phyloP scores from a whole-genome alignment of 805 yeast species.

The Myxozyma melibiosi region DNA sequence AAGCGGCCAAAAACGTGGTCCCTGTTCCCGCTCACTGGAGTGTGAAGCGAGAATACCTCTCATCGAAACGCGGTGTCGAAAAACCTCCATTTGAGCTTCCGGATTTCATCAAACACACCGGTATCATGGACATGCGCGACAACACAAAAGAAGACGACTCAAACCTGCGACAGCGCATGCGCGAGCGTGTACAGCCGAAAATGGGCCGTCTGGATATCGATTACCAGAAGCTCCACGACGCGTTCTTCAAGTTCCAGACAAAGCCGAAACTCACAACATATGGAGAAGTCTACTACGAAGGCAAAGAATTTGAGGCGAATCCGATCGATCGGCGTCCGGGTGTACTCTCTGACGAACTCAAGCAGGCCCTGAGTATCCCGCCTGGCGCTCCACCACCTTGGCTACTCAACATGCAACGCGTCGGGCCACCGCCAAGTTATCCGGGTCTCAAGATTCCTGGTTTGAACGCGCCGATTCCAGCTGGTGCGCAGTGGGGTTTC shows the following conservation, averaged over 20 bases:
- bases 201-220: slow-evolving; percentile 85
- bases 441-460: slow-evolving; percentile 63
- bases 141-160: slow-evolving; percentile 47
- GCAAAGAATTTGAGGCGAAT: slow-evolving; percentile 57
- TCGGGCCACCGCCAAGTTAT: slow-evolving; percentile 86
- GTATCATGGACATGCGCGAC: slow-evolving; percentile 83
- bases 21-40: slow-evolving; percentile 89
- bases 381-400: slow-evolving; percentile 73
- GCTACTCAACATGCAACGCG: slow-evolving; percentile 65
- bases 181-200: slow-evolving; percentile 88
- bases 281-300: slow-evolving; percentile 84
- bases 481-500: slow-evolving; percentile 46
- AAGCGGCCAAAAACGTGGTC: slow-evolving; percentile 64
- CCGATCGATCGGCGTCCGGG: slow-evolving; percentile 64
- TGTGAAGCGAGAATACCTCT: slow-evolving; percentile 69
- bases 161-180: slow-evolving; percentile 67
- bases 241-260: slow-evolving; percentile 79
- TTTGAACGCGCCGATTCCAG: slow-evolving; percentile 48
- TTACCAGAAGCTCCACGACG: slow-evolving; percentile 76
- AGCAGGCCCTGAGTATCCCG: slow-evolving; percentile 68
- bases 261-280: slow-evolving; percentile 68
- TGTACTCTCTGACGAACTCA: slow-evolving; percentile 58
- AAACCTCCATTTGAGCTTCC: slow-evolving; percentile 78
- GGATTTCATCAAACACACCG: slow-evolving; percentile 73
- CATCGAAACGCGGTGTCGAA: slow-evolving; percentile 66